Evolutionary conservation across 495 filamentous ascomycete species (phyloP).

Genomic region (Aspergillus panamensis): DNA sequence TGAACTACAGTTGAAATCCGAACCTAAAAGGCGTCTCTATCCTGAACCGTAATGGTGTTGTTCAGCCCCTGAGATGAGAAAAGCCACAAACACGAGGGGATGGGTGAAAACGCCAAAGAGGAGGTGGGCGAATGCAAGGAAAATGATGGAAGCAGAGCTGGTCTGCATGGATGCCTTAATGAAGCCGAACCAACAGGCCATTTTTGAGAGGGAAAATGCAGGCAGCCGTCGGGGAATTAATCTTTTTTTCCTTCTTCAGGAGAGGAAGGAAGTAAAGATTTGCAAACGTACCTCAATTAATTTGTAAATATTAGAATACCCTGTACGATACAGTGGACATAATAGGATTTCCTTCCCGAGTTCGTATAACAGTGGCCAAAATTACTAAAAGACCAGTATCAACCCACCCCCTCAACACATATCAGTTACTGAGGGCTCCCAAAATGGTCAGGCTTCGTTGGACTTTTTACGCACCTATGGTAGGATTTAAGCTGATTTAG

Average conservation of each 20-base stretch:
- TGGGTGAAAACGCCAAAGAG: neutral
- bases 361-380: too few species aligned
- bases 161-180: constrained; percentile 18
- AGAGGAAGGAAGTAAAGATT: too few species aligned
- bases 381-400: too few species aligned
- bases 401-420: too few species aligned
- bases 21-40: neutral
- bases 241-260: neutral
- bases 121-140: neutral
- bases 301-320: too few species aligned
- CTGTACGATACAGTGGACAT: too few species aligned
- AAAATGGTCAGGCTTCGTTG: too few species aligned
- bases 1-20: neutral
- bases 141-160: neutral
- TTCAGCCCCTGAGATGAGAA: constrained; percentile 5
- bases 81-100: constrained; percentile 21
- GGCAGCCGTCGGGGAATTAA: neutral
- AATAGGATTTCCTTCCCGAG: too few species aligned
- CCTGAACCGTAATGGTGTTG: constrained; percentile 8
- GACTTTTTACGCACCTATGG: too few species aligned
- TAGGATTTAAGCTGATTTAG: neutral
- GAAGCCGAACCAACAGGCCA: neutral
- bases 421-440: too few species aligned
- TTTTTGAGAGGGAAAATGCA: neutral
- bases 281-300: too few species aligned